Base-by-base conservation (phyloP, 164 flowering plant species). In the Platanus orientalis region DNA sequence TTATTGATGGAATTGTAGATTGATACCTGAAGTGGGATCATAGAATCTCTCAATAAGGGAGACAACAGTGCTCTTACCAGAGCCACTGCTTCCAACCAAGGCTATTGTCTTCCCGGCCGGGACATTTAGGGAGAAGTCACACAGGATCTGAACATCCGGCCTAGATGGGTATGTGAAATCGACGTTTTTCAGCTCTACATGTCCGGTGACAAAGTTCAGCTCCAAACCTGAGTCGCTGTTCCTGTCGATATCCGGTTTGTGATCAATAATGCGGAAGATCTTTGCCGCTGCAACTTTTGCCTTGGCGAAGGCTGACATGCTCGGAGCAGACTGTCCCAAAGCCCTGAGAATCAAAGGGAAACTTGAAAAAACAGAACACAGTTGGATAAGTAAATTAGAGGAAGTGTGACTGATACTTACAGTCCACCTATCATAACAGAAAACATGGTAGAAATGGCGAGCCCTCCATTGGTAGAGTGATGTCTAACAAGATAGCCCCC, bases 371-470 rank as follows among this genome's bases (percentile, higher is more conserved):
- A 56, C 20, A n/a, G 45, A 6, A 26, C 17, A 26, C 11, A 29
- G 17, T 19, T 34, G 3, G 9, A 3, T 39, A 36, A 19, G n/a
- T 21, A 14, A 12, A 27, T 7, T 6, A 36, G 16, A 48, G 25
- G 52, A 40, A 30, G 4, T 17, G 0, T 0, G 19, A 47, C 12
- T n/a, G 34, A 44, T 24, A 76, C 96, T 84, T 79, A 94, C 98
- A 94, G 69, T 76, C 98, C 96, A 24, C 97, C 97, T 12, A 94
- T 80, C 97, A 91, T 91, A 30, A 94, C 98, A 0, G 96, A 79
- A 60, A 94, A 94, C 96, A 91, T 91, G 64, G 97, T 94, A 45
- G 98, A 79, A 29, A 94, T 89, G 69, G 98, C 98, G 13, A 90
- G 89, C 24, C 98, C 98, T 56, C 98, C 96, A 63, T 94, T 89